These are phyloP conservation scores for Gymnopus androsaceus DNA, from an alignment of 1,284 basidiomycete species.

Conservation along the genomic window DNA sequence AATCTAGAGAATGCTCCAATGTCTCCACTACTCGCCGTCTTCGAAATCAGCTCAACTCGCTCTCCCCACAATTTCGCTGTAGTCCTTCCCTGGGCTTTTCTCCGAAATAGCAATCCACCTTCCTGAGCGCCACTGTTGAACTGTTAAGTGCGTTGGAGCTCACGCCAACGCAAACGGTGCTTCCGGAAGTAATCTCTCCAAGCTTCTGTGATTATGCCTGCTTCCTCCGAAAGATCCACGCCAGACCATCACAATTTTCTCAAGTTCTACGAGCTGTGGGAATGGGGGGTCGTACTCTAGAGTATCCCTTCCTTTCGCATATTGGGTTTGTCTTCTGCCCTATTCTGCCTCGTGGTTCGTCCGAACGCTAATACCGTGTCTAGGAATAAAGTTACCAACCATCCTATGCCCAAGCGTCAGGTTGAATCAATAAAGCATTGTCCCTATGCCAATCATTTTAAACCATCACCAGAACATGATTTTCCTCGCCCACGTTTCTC, in stretches of 20 bases:
- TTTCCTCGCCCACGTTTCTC: conserved; percentile 64
- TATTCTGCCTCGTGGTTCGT: conserved; percentile 1
- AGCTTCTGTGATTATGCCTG: conserved; percentile 73
- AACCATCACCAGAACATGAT: conserved; percentile 40
- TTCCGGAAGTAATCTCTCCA: conserved; percentile 73
- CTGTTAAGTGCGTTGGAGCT: conserved; percentile 68
- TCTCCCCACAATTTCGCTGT: conserved; percentile 75
- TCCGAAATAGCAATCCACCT: conserved; percentile 56
- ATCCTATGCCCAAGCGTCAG: conserved; percentile 66
- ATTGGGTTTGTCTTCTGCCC: conserved; percentile 52
- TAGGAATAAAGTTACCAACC: conserved; percentile 60
- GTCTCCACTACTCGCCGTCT: no score
- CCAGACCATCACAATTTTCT: conserved; percentile 56
- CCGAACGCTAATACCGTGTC: conserved; percentile 7
- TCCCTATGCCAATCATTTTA: conserved; percentile 51
- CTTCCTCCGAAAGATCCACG: conserved; percentile 48
- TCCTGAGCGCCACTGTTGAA: conserved; percentile 58
- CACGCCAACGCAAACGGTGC: conserved; percentile 70
- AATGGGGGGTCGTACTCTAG: conserved; percentile 65
- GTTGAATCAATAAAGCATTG: conserved; percentile 69
- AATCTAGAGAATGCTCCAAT: no score
- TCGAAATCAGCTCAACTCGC: conserved; percentile 61
- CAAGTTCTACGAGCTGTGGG: conserved; percentile 73
- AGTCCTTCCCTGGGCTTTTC: conserved; percentile 76
- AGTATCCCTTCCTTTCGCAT: conserved; percentile 70